phyloP scores from a whole-genome alignment of 169 alveolate genomes.

The Plasmodium coatneyi region DNA sequence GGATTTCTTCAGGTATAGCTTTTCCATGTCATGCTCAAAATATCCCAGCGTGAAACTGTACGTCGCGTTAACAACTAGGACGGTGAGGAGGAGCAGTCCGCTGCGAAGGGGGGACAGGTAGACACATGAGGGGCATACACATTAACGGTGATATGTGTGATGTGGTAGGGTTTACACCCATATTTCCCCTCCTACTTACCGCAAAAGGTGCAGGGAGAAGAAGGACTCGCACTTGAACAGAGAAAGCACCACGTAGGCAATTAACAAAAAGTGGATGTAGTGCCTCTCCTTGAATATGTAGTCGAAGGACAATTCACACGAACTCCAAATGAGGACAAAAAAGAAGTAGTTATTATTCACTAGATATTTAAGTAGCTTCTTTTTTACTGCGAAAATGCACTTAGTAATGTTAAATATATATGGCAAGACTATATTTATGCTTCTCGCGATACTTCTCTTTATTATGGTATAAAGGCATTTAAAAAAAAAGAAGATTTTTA shows the following conservation, averaged over 20 bases:
- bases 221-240: background rate
- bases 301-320: conserved; percentile 7
- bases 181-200: conserved; percentile 2
- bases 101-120: background rate
- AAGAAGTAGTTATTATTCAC: conserved; percentile 9
- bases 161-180: background rate
- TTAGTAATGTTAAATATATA: background rate
- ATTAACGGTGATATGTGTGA: background rate
- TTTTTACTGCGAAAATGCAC: background rate
- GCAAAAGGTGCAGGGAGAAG: background rate
- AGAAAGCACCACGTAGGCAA: conserved; percentile 3
- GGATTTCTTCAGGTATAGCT: conserved; percentile 16
- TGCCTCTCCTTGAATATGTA: conserved; percentile 22
- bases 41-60: conserved; percentile 3
- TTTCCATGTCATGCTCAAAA: conserved; percentile 38
- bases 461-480: background rate
- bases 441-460: background rate
- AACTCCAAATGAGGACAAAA: conserved; percentile 38
- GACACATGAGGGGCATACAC: background rate
- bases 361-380: background rate
- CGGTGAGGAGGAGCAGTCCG: background rate
- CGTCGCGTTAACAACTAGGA: background rate
- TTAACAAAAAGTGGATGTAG: conserved; percentile 28
- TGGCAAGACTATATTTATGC: background rate
- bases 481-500: background rate